Evolutionary conservation across 164 flowering plant genomes (phyloP), one percentile per base, ranked within the genome.

Genomic region (Cinnamomum micranthum): DNA sequence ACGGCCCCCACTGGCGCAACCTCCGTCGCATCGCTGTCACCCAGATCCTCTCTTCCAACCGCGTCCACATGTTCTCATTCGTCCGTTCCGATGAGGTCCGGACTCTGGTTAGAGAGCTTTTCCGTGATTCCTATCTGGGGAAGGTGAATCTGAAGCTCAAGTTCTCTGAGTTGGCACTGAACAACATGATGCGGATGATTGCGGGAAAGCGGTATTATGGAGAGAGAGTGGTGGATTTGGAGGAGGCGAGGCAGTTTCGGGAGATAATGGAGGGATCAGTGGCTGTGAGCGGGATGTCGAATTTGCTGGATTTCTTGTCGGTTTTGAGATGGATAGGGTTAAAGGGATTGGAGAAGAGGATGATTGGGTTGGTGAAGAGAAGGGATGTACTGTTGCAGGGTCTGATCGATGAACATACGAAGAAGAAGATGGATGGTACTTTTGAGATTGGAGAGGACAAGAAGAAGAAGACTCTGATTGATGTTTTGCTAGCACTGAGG

Each of bases 1-100:
- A 86, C 50, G 83, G 87, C 27, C 74, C 73, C 28, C 83, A 76
- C 51, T 84, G 87, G 87, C 82, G 84, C 10, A 77, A 81, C 76
- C 85, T 86, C 76, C 82, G 84, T 17, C 84, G 82, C 65, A 22
- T 86, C 68, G 70, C 75, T 62, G 22, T 74, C 67, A 28, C 78
- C 31, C 80, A 86, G 66, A 67, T 84, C 47, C 83, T 84, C 68
- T 84, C 84, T 14, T 4, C 81, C 22, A 28, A 35, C 11, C 78
- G 83, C 4, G 68, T 84, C 50, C 70, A 80, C 33, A 50, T 35
- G 20, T 76, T 80, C 2, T 67, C 52, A 2, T 23, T 31, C 24
- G 66, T 80, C 27, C 71, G 83, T 2, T 64, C 71, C 27, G 76
- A 80, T 11, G 86, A 87, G 72, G 68, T 78, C 41, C 50, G 33